Conservation (phyloP, 306 rosid genomes). For the Fragaria vesca region DNA sequence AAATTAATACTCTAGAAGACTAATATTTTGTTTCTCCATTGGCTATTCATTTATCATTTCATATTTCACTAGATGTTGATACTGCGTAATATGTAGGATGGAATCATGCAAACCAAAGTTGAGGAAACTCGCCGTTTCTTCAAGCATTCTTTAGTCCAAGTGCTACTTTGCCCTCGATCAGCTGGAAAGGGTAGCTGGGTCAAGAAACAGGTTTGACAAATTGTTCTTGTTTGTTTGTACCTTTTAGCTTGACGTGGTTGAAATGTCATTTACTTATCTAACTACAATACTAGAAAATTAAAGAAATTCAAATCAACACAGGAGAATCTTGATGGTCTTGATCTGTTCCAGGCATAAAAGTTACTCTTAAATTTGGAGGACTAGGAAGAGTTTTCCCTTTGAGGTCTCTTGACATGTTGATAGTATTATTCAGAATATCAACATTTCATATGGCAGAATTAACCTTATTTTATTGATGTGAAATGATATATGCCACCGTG, state of each 20-base stretch:
- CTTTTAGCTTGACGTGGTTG: neutral
- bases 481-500: neutral
- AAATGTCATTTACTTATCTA: too few relatives aligned
- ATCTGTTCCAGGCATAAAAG: neutral
- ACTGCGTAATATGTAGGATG: constrained; percentile 47
- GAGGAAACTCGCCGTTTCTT: constrained; percentile 80
- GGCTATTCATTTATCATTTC: neutral
- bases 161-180: constrained; percentile 73
- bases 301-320: too few relatives aligned
- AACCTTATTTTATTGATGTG: neutral
- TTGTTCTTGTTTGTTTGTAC: neutral
- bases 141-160: constrained; percentile 77
- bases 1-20: neutral
- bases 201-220: constrained; percentile 49
- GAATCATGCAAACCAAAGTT: constrained; percentile 67
- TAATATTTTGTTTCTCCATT: neutral
- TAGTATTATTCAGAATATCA: neutral
- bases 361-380: neutral
- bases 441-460: neutral
- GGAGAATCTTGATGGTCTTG: neutral
- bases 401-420: neutral
- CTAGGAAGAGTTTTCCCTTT: neutral
- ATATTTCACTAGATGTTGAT: neutral
- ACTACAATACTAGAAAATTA: neutral
- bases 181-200: constrained; percentile 76